These are phyloP conservation scores for Hymenoscyphus infarciens DNA, from an alignment of 2,329 filamentous ascomycete genomes.

Conservation along the genomic window DNA sequence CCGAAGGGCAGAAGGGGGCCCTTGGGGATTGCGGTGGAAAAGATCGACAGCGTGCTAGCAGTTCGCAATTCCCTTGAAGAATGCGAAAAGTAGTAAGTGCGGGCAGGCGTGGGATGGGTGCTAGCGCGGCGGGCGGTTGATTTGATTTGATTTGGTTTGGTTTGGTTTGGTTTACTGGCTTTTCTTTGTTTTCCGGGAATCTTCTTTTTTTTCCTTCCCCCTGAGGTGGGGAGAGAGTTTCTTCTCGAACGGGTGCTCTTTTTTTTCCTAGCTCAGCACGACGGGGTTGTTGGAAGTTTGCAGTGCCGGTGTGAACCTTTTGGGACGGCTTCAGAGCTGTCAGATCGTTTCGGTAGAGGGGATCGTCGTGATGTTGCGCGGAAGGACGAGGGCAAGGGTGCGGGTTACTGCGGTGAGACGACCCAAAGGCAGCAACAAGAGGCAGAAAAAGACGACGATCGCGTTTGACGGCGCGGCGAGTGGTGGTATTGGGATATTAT, in stretches of 20 bases:
- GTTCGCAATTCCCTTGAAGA: constrained; percentile 7
- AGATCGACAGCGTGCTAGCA: constrained; percentile 9
- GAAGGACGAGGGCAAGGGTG: background rate
- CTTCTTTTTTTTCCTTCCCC: background rate
- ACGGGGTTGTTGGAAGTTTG: background rate
- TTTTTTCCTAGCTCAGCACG: background rate
- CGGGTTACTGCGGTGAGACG: background rate
- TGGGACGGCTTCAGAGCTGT: background rate
- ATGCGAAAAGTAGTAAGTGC: too few species aligned
- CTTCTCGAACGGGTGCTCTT: background rate
- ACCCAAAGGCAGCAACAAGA: background rate
- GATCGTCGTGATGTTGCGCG: background rate
- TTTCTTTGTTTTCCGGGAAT: background rate
- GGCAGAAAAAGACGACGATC: background rate
- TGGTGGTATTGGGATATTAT: background rate
- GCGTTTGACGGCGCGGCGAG: background rate
- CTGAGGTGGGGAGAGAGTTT: background rate
- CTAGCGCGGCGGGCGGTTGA: background rate
- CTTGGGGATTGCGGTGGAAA: constrained; percentile 2
- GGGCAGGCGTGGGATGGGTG: background rate
- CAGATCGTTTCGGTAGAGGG: constrained; percentile 4
- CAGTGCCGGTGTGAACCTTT: background rate
- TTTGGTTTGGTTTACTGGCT: background rate
- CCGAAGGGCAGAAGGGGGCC: too few species aligned
- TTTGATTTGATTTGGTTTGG: background rate